Evolutionary conservation across 1,284 basidiomycete genomes (phyloP), one percentile per base, ranked within the genome.

Genomic region (Cryptococcus maquisensis): DNA sequence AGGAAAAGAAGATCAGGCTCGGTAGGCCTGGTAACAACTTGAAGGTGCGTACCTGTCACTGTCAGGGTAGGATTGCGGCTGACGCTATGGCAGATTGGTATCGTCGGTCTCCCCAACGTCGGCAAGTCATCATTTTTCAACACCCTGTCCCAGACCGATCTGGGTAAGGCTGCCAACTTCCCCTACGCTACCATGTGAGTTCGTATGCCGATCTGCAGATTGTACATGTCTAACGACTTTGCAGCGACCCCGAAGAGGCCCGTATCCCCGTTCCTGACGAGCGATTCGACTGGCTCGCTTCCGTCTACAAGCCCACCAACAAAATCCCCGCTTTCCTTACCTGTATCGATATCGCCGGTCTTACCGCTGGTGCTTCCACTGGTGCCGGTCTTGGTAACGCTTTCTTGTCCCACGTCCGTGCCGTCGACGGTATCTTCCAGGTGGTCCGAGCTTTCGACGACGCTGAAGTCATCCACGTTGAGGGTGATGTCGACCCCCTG

Each of bases 351-450:
- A 99, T 99, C 71, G 96, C 96, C 63, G 96, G 96, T 77, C 81
- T 99, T 50, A 98, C 95, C 39, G 89, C 90, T 50, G 90, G 96
- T 65, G 96, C 96, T 1, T 97, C 94, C 13, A 98, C 95, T 38
- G 96, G 96, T 71, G 96, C 91, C 52, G 96, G 96, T 76, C 85
- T 99, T 47, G 96, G 96, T 46, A 99, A 99, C 75, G 86, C 92
- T 42, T 99, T 99, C 82, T 80, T 99, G 78, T 93, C 91, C 35
- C 92, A 98, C 76, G 95, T 99, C 48, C 88, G 96, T 57, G 89
- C 95, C 23, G 96, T 98, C 60, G 96, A 99, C 74, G 96, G 96
- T 72, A 99, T 99, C 75, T 98, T 98, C 83, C 96, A 98, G 77
- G 87, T 98, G 61, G 86, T 98, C 54, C 90, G 96, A 66, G 93